Base-by-base conservation (phyloP, 2,329 filamentous ascomycete species). In the Botrytis paeoniae region DNA sequence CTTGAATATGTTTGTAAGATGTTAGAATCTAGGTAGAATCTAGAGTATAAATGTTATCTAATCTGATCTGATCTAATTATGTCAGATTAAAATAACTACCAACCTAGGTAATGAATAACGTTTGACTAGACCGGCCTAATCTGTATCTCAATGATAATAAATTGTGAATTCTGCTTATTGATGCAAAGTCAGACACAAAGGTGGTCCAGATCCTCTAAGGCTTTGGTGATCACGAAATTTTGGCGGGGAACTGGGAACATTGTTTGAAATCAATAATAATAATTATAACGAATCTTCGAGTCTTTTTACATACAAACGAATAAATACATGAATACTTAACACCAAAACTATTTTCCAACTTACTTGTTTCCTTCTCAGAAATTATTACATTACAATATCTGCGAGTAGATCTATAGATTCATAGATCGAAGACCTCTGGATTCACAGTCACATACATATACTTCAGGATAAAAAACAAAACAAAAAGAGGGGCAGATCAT, bases 211-310 rank as follows among this genome's bases (percentile, higher is more conserved):
- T 71, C 75, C 48, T 61, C 74, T 37, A 4, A 54, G 75, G 45
- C 45, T 75, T 76, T 74, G 75, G 48, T 75, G 76, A 77, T 68
- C 35, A 64, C 72, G 68, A 70, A 65, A 62, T 74, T 73, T 75
- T 74, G 75, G 75, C 71, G 75, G 75, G 75, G 75, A 68, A 68
- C 71, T 16, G 48, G 32, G 39, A 37, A 65, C 66, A 60, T 25
- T n/a, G 61, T 78, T 78, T 76, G 76, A 77, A 78, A 78, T 78
- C 76, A 77, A 75, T 51, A 54, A 57, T 35, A 22, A 18, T 69
- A 60, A n/a, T 68, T 74, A 73, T 63, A 54, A n/a, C 51, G 51
- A 54, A 54, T 29, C 51, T 54, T 54, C n/a, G n/a, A 29, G 51
- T 66, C 63, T 37, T 45, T 66, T 29, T 20, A 5, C 12, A 35